Conservation (phyloP, 208 protist genomes). For the Novymonas esmeraldas region DNA sequence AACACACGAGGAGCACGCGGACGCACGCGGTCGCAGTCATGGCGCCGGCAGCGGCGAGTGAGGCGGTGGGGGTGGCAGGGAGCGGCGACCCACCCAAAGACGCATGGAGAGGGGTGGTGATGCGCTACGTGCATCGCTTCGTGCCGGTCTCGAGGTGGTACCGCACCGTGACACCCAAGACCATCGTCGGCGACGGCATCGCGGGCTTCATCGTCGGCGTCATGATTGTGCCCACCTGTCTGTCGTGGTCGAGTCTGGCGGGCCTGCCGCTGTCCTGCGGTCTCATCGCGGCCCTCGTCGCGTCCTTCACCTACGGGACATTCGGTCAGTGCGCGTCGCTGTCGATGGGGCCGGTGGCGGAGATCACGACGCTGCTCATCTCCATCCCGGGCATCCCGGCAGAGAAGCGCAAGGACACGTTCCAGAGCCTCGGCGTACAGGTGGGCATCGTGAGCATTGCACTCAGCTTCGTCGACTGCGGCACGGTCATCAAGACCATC, state of each 20-base stretch:
- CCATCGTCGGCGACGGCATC: constrained; percentile 31
- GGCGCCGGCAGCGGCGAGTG: no score
- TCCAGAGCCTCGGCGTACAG: constrained; percentile 49
- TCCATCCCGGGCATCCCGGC: constrained; percentile 41
- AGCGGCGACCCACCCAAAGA: no score
- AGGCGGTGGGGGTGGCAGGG: no score
- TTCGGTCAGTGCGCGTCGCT: constrained; percentile 51
- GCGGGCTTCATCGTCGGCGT: constrained; percentile 59
- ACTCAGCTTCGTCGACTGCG: constrained; percentile 55
- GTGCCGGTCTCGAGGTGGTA: constrained; percentile 46
- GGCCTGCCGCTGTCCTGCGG: constrained; percentile 46
- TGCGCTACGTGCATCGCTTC: constrained; percentile 33
- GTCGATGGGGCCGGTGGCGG: constrained; percentile 48
- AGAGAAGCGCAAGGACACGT: constrained; percentile 30
- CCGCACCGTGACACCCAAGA: constrained; percentile 26
- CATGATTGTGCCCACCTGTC: constrained; percentile 55
- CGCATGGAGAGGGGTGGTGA: constrained; percentile 1
- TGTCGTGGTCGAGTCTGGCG: constrained; percentile 54
- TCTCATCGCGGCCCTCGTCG: constrained; percentile 45
- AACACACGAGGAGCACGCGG: no score
- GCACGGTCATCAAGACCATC: constrained; percentile 58
- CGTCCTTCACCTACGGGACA: constrained; percentile 48
- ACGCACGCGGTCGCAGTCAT: no score
- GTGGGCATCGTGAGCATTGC: constrained; percentile 48
- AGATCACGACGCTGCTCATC: constrained; percentile 62